These are phyloP conservation scores for Solanum hybrid DNA, from an alignment of 305 asterid species.

Conservation along the genomic window DNA sequence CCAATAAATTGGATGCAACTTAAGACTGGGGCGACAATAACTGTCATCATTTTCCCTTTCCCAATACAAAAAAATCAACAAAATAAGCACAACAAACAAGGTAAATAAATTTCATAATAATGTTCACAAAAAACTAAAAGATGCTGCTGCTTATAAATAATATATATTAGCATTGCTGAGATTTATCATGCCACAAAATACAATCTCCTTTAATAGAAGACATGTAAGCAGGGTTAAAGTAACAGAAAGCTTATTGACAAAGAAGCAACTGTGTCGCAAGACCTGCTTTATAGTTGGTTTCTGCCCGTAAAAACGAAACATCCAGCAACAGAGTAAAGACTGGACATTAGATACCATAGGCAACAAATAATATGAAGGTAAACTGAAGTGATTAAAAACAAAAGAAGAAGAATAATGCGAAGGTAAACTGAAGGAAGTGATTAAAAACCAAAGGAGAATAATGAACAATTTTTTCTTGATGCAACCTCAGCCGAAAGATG, in stretches of 20 bases:
- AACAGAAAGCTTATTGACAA: conserved; percentile 40
- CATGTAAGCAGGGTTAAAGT: conserved; percentile 64
- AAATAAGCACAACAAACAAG: not conserved
- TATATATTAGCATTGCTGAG: not conserved
- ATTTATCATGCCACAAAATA: not conserved
- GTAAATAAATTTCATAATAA: not conserved
- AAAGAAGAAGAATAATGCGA: no score
- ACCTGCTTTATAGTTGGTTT: conserved; percentile 30
- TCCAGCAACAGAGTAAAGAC: conserved; percentile 18
- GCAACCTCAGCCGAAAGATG: conserved; percentile 75
- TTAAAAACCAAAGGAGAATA: not conserved
- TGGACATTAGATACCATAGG: conserved; percentile 42
- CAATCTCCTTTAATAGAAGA: not conserved
- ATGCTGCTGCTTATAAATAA: not conserved
- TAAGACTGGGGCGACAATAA: conserved; percentile 61
- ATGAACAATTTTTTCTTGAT: not conserved
- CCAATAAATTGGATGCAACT: conserved; percentile 17
- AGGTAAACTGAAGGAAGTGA: not conserved
- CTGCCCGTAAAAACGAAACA: conserved; percentile 34
- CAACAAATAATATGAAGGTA: not conserved
- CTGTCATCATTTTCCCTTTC: conserved; percentile 31
- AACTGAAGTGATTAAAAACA: not conserved
- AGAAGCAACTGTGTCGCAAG: conserved; percentile 77
- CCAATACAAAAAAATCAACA: not conserved
- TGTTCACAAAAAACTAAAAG: not conserved